A percentile compares a stretch with the other conserved stretches of the same genome.
These are phyloP conservation scores for Geotrichum cucujoidarum DNA, from an alignment of 1,139 yeast genomes.

Conservation along the genomic window DNA sequence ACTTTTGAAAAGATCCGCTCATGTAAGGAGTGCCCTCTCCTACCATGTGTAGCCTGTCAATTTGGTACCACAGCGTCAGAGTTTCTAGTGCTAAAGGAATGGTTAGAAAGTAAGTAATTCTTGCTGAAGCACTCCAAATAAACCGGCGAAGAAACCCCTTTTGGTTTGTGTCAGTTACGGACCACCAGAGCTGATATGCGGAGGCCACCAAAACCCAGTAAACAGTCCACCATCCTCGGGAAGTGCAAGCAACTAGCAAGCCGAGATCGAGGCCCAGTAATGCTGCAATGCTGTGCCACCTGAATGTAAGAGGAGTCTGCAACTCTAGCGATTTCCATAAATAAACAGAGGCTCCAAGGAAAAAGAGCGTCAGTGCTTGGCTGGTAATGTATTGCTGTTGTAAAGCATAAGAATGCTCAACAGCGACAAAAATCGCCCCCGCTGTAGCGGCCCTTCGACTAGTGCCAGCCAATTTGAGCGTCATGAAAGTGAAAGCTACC, in stretches of 20 bases:
- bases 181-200: conserved; percentile 48
- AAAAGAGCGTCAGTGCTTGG: conserved; percentile 49
- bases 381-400: conserved; percentile 49
- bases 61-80: conserved; percentile 47
- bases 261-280: conserved; percentile 52
- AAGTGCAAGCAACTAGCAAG: conserved; percentile 47
- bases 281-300: conserved; percentile 46
- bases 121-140: conserved; percentile 30
- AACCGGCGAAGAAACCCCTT: conserved; percentile 36
- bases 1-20: conserved; percentile 56
- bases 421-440: conserved; percentile 44
- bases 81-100: conserved; percentile 51
- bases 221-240: conserved; percentile 50
- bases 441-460: conserved; percentile 42
- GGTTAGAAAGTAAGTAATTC: conserved; percentile 38
- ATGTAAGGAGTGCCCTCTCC: conserved; percentile 49
- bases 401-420: conserved; percentile 53
- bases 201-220: conserved; percentile 48
- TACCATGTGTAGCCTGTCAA: conserved; percentile 42
- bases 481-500: conserved; percentile 45
- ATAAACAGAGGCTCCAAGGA: conserved; percentile 43
- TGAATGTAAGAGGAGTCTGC: conserved; percentile 37
- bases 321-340: conserved; percentile 44
- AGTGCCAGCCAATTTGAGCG: conserved; percentile 47
- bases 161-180: conserved; percentile 52